These are phyloP conservation scores for Alisma plantagoaquatica DNA, from an alignment of 106 monocot species.

Conservation along the genomic window DNA sequence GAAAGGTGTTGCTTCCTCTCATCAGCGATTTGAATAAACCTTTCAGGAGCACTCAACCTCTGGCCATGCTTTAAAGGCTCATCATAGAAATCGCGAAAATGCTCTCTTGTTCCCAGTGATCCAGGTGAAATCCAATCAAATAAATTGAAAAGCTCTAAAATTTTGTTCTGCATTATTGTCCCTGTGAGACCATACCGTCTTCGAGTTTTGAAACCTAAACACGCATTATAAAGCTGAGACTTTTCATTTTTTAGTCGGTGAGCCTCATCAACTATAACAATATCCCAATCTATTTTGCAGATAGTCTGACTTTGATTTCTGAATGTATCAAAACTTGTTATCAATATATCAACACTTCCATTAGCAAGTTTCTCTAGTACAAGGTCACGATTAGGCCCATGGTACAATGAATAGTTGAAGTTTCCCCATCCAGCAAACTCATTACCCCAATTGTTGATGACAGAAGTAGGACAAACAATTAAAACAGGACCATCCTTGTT, in stretches of 20 bases:
- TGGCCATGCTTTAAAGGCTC: constrained; percentile 95
- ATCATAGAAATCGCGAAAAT: constrained; percentile 89
- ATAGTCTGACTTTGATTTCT: constrained; percentile 66
- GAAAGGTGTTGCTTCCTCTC: constrained; percentile 73
- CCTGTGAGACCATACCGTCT: constrained; percentile 91
- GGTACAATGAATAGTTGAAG: constrained; percentile 63
- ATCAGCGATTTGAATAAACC: constrained; percentile 70
- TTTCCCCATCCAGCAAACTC: constrained; percentile 81
- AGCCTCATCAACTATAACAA: constrained; percentile 90
- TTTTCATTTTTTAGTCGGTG: constrained; percentile 95
- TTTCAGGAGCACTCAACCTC: constrained; percentile 78
- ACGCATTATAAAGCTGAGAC: constrained; percentile 70
- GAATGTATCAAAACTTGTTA: constrained; percentile 95
- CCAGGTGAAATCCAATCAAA: constrained; percentile 97
- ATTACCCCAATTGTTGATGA: constrained; percentile 90
- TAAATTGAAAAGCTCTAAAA: constrained; percentile 84
- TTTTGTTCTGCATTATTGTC: constrained; percentile 95
- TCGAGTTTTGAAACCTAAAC: constrained; percentile 64
- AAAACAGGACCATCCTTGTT: constrained; percentile 41
- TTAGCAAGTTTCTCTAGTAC: constrained; percentile 54
- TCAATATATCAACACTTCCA: constrained; percentile 48
- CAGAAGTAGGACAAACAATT: constrained; percentile 93
- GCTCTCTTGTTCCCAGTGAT: constrained; percentile 73
- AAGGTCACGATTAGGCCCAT: constrained; percentile 90
- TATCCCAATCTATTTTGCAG: constrained; percentile 55